Evolutionary conservation across 2,329 filamentous ascomycete genomes (phyloP).

Genomic region (Pseudocercospora eumusae): DNA sequence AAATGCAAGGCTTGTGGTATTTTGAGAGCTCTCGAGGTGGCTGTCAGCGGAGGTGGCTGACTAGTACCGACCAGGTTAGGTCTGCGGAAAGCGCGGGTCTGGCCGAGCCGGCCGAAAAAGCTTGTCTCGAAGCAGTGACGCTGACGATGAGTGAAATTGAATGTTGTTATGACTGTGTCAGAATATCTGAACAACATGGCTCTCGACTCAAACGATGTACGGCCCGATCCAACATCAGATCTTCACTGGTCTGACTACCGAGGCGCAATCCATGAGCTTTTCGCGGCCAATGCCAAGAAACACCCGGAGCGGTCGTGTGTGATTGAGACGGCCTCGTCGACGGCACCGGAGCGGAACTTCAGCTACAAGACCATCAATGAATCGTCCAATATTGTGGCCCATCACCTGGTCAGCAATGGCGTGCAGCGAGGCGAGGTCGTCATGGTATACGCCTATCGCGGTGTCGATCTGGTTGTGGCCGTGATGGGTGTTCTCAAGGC

Average conservation of each 20-base stretch:
- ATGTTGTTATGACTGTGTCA: slow-evolving; percentile 8
- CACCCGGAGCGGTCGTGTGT: slow-evolving; percentile 71
- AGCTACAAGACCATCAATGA: slow-evolving; percentile 86
- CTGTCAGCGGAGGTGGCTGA: slow-evolving; percentile 4
- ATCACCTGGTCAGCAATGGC: slow-evolving; percentile 74
- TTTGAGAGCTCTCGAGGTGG: background rate
- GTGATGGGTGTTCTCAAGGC: slow-evolving; percentile 72
- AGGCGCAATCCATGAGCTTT: slow-evolving; percentile 71
- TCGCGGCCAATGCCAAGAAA: slow-evolving; percentile 64
- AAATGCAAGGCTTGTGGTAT: slow-evolving; percentile 7
- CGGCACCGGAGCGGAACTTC: slow-evolving; percentile 55
- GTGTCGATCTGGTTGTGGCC: slow-evolving; percentile 73
- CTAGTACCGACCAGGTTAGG: background rate
- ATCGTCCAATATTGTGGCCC: slow-evolving; percentile 75
- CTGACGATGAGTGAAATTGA: background rate
- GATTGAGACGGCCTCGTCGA: slow-evolving; percentile 62
- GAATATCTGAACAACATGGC: too few relatives aligned
- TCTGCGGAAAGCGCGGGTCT: background rate
- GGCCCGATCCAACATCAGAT: slow-evolving; percentile 66
- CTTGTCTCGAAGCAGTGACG: background rate
- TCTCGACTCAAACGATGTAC: slow-evolving; percentile 33
- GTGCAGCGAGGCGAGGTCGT: slow-evolving; percentile 81
- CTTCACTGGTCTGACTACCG: slow-evolving; percentile 67
- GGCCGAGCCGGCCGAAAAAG: background rate
- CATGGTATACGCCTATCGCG: slow-evolving; percentile 86